These are phyloP conservation scores for Penicillium italicum DNA, from an alignment of 2,329 filamentous ascomycete species.

Conservation along the genomic window DNA sequence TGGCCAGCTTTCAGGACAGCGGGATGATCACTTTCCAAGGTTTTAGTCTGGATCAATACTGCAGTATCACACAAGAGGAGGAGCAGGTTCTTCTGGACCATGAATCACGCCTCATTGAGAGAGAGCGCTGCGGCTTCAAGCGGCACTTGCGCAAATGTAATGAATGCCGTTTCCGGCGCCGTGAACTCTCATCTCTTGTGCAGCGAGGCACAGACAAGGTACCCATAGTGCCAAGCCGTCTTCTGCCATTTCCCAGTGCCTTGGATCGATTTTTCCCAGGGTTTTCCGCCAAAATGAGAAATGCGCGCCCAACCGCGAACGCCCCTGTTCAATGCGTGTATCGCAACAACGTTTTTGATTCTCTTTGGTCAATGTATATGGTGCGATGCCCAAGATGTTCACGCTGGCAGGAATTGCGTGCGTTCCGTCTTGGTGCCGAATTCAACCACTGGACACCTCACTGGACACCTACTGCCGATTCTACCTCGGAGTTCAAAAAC, in stretches of 20 bases:
- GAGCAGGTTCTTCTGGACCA: not conserved
- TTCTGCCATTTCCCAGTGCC: not conserved
- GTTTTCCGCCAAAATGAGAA: not conserved
- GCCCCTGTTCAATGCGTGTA: not conserved
- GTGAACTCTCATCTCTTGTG: not conserved
- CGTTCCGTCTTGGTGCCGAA: not conserved
- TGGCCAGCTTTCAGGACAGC: not conserved
- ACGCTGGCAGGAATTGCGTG: not conserved
- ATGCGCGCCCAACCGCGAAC: not conserved
- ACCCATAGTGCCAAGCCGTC: not conserved
- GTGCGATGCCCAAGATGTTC: not conserved
- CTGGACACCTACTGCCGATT: not conserved
- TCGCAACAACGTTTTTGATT: not conserved
- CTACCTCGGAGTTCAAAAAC: not conserved
- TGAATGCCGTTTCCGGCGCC: constrained; percentile 5
- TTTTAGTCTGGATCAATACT: not conserved
- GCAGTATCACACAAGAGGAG: not conserved
- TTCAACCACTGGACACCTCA: not conserved
- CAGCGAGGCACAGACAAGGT: not conserved
- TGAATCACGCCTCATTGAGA: constrained; percentile 2
- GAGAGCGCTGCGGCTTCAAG: constrained; percentile 4
- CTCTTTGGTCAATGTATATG: not conserved
- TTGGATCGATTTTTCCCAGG: constrained; percentile 7
- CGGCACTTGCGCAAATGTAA: constrained; percentile 10
- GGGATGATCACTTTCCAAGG: not conserved